These are phyloP conservation scores for Aspergillus campestris DNA, from an alignment of 495 filamentous ascomycete species.

Conservation along the genomic window DNA sequence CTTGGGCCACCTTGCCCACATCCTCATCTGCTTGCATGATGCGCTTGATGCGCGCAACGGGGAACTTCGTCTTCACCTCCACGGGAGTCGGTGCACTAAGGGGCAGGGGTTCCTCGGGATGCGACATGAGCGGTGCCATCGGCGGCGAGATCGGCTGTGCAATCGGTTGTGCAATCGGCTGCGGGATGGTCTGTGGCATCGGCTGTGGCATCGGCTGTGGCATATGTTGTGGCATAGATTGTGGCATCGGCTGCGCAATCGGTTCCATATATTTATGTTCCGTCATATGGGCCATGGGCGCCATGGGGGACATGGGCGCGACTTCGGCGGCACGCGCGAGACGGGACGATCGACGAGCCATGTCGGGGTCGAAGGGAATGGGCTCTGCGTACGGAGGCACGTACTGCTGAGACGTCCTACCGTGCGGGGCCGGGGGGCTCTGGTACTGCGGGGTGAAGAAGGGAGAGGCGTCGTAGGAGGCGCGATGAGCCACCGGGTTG, in stretches of 20 bases:
- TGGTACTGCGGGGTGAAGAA: conserved; percentile 31
- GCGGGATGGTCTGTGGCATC: too few species aligned
- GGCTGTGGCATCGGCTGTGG: background rate
- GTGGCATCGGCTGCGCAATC: conserved; percentile 9
- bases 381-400: conserved; percentile 22
- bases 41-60: conserved; percentile 94
- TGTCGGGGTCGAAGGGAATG: conserved; percentile 23
- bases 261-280: conserved; percentile 35
- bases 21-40: conserved; percentile 99
- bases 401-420: conserved; percentile 25
- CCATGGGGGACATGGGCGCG: conserved; percentile 12
- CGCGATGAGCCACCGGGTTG: conserved; percentile 29
- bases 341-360: conserved; percentile 40
- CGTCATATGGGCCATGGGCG: too few species aligned
- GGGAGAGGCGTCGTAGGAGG: conserved; percentile 36
- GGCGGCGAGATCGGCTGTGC: too few species aligned
- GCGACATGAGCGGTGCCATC: conserved; percentile 5
- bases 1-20: conserved; percentile 96
- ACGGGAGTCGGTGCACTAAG: conserved; percentile 37
- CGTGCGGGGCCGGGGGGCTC: conserved; percentile 13
- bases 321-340: conserved; percentile 26
- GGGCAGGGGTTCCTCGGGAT: conserved; percentile 14
- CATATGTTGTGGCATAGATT: too few species aligned
- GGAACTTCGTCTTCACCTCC: conserved; percentile 89
- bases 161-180: too few species aligned